Base-by-base conservation (phyloP, 257 asterid species). In the Perilla frutescens region DNA sequence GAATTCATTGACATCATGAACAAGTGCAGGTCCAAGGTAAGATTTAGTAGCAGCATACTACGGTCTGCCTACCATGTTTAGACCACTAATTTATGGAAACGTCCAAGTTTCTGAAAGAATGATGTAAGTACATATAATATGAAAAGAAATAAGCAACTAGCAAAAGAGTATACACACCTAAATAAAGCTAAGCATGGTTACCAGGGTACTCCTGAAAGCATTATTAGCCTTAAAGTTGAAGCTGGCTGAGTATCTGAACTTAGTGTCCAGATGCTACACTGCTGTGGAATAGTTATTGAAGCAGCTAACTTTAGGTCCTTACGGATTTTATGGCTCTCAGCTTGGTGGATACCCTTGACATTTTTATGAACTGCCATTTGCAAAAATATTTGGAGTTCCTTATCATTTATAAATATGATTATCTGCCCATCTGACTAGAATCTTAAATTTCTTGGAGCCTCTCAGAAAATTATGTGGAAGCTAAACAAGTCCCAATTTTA, bases 21-120 rank as follows among this genome's bases (percentile, higher is more conserved):
- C 85, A 95, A 90, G 85, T 95, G 99, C 93, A 95, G 98, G 85
- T 95, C 99, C 81, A 95, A 95, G 99, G 99, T 95, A 83, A 68
- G 83, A 71, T 75, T 71, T 61, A 62, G 75, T 37, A 66, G 66
- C 58, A 56, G 44, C 58, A 62, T 56, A 61, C 41, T 15, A 41
- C 54, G 44, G 26, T 66, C 50, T 62, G 47, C 29, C 20, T 53
- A 66, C 65, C 66, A 57, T 77, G 50, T 40, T 60, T 43, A 5
- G 51, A 58, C 65, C 77, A 73, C 2, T 34, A 34, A 34, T 34
- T 12, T 43, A 48, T 14, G 31, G 43, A 62, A 62, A 49, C 32
- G 34, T 44, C 47, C 51, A 31, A 54, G 10, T 29, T 7, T 66
- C 54, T 41, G 15, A 68, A 56, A 15, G 34, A 54, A 59, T 15